Evolutionary conservation across 441 rosid species (phyloP).

Genomic region (Lepidium campestre): DNA sequence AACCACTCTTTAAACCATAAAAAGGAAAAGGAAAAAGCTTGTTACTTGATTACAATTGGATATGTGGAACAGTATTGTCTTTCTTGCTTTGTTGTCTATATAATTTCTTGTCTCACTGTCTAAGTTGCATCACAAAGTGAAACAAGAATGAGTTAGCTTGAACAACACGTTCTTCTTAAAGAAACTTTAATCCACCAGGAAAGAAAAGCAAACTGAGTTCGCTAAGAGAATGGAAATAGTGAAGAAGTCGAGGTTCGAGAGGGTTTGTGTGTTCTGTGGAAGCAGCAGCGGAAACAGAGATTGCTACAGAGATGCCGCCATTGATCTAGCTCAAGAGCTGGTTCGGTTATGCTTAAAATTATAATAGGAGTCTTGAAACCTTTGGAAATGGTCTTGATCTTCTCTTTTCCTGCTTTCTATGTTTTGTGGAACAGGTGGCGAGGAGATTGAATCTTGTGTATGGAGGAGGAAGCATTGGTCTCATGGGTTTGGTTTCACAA

Average conservation of each 20-base stretch:
- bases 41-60: conserved; percentile 18
- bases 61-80: conserved; percentile 15
- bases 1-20: conserved; percentile 16
- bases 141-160: conserved; percentile 21
- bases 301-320: conserved; percentile 77
- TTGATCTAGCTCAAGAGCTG: conserved; percentile 82
- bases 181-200: neutral
- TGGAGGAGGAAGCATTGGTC: conserved; percentile 95
- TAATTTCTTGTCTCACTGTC: conserved; percentile 19
- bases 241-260: conserved; percentile 63
- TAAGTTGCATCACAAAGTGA: conserved; percentile 29
- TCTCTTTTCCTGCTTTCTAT: neutral
- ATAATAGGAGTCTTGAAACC: neutral
- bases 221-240: conserved; percentile 20
- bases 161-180: conserved; percentile 24
- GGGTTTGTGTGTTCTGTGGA: conserved; percentile 90
- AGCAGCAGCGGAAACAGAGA: conserved; percentile 85
- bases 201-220: neutral
- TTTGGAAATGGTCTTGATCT: conserved; percentile 4
- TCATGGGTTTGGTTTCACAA: conserved; percentile 90
- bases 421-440: conserved; percentile 40
- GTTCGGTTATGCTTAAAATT: conserved; percentile 26
- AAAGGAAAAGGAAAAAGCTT: conserved; percentile 21
- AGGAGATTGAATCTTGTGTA: conserved; percentile 77
- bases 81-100: conserved; percentile 23